A percentile compares a stretch with the other conserved stretches of the same genome.
Conservation (phyloP, 2,329 filamentous ascomycete genomes). For the Apiospora arundinis region DNA sequence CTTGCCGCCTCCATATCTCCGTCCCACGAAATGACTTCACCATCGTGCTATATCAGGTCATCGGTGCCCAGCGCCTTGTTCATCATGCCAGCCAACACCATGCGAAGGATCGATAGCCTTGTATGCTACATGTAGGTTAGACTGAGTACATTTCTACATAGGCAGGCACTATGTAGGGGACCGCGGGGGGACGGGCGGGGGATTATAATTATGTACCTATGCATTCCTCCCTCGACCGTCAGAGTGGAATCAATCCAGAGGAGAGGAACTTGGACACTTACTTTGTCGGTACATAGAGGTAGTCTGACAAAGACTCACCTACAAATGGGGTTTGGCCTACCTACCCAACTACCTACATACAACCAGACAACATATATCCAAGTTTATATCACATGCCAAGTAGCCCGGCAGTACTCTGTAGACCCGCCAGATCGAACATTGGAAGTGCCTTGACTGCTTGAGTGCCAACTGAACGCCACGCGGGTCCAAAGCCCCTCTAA, state of each 20-base stretch:
- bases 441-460: background rate
- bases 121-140: background rate
- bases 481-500: constrained; percentile 6
- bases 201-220: too few species aligned
- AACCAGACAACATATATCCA: too few species aligned
- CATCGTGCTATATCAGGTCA: constrained; percentile 14
- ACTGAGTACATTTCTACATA: too few species aligned
- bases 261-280: too few species aligned
- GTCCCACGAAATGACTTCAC: background rate
- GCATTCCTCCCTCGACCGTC: too few species aligned
- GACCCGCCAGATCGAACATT: constrained; percentile 7
- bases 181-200: too few species aligned
- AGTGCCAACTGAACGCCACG: constrained; percentile 10
- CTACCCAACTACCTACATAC: too few species aligned
- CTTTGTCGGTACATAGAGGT: too few species aligned
- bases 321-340: too few species aligned
- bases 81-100: background rate
- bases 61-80: background rate
- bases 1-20: background rate
- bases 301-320: too few species aligned
- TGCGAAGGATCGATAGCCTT: background rate
- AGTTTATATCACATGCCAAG: constrained; percentile 1
- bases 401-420: background rate
- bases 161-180: too few species aligned
- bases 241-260: too few species aligned